Evolutionary conservation across 2,329 filamentous ascomycete genomes (phyloP), one percentile per base, ranked within the genome.

Genomic region (Pseudocercospora macadamiae): DNA sequence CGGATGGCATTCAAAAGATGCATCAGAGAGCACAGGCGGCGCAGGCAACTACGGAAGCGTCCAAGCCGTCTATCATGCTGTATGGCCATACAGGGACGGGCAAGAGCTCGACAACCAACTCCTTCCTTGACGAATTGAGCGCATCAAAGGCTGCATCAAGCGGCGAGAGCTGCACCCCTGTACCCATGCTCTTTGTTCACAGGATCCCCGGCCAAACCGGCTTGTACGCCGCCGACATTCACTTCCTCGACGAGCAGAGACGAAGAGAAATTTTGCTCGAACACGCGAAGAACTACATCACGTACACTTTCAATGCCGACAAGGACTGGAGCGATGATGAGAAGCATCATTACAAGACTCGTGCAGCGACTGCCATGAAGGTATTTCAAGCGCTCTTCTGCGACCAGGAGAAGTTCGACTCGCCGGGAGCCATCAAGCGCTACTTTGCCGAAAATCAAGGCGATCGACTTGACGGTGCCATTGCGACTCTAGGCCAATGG

Each of bases 311-410:
- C 19, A n/a, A 56, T 10, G 53, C 56, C 48, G 53, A 60, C 23
- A 30, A 26, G 12, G 16, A 23, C 1, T 60, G 58, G 58, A 21
- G 28, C 3, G 36, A 42, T 1, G 58, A 61, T 14, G 37, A 61
- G 21, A 6, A 51, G 2, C n/a, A 61, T 10, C 48, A 57, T 10
- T 23, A 51, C 12, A 18, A n/a, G 0, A 21, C 23, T 12, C 51
- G 16, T 2, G n/a, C 42, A 9, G 49, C 56, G 8, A 56, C 58
- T 6, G 59, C 59, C 12, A 2, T 54, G 8, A 61, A 54, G 23
- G 32, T 58, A n/a, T 53, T 61, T 47, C 55, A 51, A 3, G 55
- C 59, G 25, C 53, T 64, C 2, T 64, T 64, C 36, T 57, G 61
- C 28, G 30, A 61, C 47, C 34, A 55, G 26, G 28, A 44, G 12